Base-by-base conservation (phyloP, 345 rosid genomes). In the Lepidium sativum region DNA sequence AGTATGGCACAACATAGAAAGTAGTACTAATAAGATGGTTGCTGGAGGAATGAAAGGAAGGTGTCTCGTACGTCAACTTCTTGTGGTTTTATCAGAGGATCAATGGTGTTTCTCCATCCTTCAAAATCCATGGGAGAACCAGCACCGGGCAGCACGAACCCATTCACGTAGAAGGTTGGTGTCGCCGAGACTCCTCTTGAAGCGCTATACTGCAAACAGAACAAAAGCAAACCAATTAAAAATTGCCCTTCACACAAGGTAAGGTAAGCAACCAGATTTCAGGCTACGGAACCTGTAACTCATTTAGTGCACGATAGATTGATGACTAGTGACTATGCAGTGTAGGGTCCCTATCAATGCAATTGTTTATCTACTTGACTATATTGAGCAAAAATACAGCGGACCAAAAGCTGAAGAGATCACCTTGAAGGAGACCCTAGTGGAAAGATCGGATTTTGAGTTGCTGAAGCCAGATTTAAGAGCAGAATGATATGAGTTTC, bases 371-470 rank as follows among this genome's bases (percentile, higher is more conserved):
- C 33, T 35, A 34, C 15, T 48, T 14, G 55, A 62, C 1, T 5
- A 63, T 16, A 27, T 25, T 17, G 60, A 31, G 8, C 33, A 27
- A 20, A 6, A 32, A 17, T 31, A 32, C 53, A 54, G 17, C 10
- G 53, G 17, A 65, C 35, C 35, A 20, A 71, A 42, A 42, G 21
- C 14, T n/a, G 29, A 44, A 33, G 45, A 31, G 62, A 76, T 71
- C 70, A 89, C 96, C 95, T 82, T 86, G 80, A 89, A 92, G 20
- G 96, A 86, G 51, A 89, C 77, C 67, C 91, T 80, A 13, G 96
- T 82, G 71, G 78, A 59, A 43, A 82, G 85, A 83, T 89, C 89
- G 58, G 89, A 82, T 37, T 68, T 54, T 8, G 73, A 69, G 79
- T 77, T 75, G 17, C 31, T 66, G 70, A 92, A 85, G 34, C 91